Base-by-base conservation (phyloP, 208 protist genomes). In the Leishmania arabica region DNA sequence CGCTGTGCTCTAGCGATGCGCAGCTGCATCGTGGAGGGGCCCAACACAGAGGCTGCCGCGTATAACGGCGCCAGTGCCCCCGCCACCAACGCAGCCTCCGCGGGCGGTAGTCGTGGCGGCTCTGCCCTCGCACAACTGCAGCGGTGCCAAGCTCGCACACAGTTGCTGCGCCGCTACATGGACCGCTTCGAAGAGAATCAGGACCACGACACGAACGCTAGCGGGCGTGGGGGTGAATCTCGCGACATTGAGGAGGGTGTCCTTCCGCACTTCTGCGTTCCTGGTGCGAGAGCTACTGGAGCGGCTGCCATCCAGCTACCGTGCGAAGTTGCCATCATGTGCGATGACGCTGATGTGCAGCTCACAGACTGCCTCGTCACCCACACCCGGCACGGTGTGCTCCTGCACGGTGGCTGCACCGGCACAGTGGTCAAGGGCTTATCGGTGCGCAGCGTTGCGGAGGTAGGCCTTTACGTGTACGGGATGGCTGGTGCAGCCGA, bases 321-420 rank as follows among this genome's bases (percentile, higher is more conserved):
- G 45, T 95, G 91, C 73, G 86, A 92, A 31, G 91, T 93, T 9
- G 94, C 81, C 9, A 45, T 96, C 56, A 95, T 92, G 85, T 80
- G 83, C 71, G 94, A 97, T 62, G 92, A 97, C 79, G 90, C 91
- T 6, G 92, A 94, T 83, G 58, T 97, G 19, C 65, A 60, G 15
- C 24, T 97, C 21, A 45, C 75, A n/a, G 91, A 96, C 80, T 89
- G 84, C 70, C 89, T 95, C 65, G 78, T 96, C 79, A 90, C 82
- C 37, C 86, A 97, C 82, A 85, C 84, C 17, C 82, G 84, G 71
- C 75, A 95, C 40, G 93, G 91, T 9, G 51, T 95, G 19, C 78
- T 95, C 21, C 79, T 94, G 60, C 82, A 93, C 31, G 87, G 88
- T 64, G 84, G 78, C 53, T 97, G 92, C 72, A 60, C 72, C 13